phyloP scores from a whole-genome alignment of 352 stramenopile species.

The Phytophthora tentaculata region DNA sequence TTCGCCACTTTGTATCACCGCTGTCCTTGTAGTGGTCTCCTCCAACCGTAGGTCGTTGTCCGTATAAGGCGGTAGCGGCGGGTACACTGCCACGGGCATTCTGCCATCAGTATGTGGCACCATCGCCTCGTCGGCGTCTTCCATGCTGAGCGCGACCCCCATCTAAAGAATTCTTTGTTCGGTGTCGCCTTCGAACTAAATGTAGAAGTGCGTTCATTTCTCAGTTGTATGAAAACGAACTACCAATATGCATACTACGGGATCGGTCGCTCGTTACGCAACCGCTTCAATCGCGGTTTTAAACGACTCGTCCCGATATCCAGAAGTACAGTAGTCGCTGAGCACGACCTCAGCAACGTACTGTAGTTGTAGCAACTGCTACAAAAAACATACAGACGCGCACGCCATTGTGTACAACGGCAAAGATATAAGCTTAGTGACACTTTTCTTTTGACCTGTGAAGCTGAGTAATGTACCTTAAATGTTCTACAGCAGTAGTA shows the following conservation, averaged over 20 bases:
- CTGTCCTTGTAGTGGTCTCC: not conserved
- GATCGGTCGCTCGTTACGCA: not conserved
- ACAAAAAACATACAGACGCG: too few species aligned
- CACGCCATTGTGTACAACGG: too few species aligned
- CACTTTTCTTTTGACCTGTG: too few species aligned
- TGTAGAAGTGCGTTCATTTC: not conserved
- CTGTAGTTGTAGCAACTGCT: slow-evolving; percentile 10
- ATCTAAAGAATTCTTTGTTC: slow-evolving; percentile 7
- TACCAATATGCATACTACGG: not conserved
- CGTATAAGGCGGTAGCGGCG: not conserved
- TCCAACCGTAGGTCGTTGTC: not conserved
- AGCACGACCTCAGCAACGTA: not conserved
- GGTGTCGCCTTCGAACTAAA: not conserved
- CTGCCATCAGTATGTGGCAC: not conserved
- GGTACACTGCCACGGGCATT: not conserved
- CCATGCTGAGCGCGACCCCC: slow-evolving; percentile 1
- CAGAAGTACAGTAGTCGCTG: too few species aligned
- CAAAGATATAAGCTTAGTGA: too few species aligned
- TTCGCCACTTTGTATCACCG: not conserved
- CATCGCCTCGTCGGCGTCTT: slow-evolving; percentile 8
- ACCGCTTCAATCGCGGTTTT: not conserved
- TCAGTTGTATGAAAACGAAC: not conserved
- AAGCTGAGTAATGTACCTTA: too few species aligned
- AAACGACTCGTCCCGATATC: too few species aligned
- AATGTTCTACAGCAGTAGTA: too few species aligned